phyloP scores from a whole-genome alignment of 495 filamentous ascomycete species.

The Darksidea phi region DNA sequence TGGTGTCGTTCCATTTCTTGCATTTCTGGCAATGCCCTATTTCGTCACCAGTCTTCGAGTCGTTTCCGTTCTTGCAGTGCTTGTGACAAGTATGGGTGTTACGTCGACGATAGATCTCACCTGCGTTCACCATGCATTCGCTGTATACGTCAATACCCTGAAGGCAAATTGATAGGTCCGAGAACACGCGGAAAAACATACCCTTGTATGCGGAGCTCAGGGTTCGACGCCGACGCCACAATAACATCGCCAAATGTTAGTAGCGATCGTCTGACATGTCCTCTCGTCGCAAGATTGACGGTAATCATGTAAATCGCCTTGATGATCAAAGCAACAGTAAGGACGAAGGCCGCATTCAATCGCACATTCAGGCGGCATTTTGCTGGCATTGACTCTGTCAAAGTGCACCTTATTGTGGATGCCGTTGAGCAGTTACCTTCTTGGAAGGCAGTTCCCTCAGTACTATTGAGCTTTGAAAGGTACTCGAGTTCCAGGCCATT shows the following conservation, averaged over 20 bases:
- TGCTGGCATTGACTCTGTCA: slow-evolving; percentile 1
- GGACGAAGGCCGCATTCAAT: slow-evolving; percentile 30
- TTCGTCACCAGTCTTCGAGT: slow-evolving; percentile 30
- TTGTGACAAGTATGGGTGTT: slow-evolving; percentile 30
- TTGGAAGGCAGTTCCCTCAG: background rate
- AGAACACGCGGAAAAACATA: slow-evolving; percentile 2
- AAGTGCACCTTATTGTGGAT: background rate
- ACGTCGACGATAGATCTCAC: slow-evolving; percentile 12
- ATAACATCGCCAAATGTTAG: slow-evolving; percentile 34
- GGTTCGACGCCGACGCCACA: slow-evolving; percentile 28
- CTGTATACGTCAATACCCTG: background rate
- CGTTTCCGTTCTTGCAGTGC: slow-evolving; percentile 23
- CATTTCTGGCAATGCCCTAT: slow-evolving; percentile 33
- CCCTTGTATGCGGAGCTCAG: slow-evolving; percentile 28
- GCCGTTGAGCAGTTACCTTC: slow-evolving; percentile 19
- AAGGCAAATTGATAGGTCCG: background rate
- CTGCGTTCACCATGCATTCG: slow-evolving; percentile 31
- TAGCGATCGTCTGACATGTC: slow-evolving; percentile 23
- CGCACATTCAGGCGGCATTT: slow-evolving; percentile 30
- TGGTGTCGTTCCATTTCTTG: slow-evolving; percentile 26
- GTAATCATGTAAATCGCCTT: slow-evolving; percentile 32
- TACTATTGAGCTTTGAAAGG: too few relatives aligned
- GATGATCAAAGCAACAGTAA: slow-evolving; percentile 18
- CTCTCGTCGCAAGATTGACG: slow-evolving; percentile 24
- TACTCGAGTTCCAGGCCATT: slow-evolving; percentile 1